A percentile compares a stretch with the other conserved stretches of the same genome.
Conservation (phyloP, 2,329 filamentous ascomycete genomes). For the Plectosphaerella cucumerina region DNA sequence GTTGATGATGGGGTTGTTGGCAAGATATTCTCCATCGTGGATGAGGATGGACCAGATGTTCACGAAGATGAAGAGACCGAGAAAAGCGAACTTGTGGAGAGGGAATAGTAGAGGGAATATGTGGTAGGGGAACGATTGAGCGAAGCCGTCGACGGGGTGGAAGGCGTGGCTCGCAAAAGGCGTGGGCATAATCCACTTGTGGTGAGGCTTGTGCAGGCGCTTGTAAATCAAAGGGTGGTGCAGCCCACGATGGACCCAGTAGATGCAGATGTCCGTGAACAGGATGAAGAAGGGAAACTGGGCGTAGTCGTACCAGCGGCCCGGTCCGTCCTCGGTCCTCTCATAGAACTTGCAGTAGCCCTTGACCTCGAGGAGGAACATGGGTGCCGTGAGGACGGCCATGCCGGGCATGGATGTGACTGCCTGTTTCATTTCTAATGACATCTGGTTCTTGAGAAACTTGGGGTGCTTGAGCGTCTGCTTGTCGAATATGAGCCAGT, state of each 20-base stretch:
- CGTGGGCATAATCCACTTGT: constrained; percentile 99
- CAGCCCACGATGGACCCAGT: constrained; percentile 84
- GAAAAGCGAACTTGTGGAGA: constrained; percentile 84
- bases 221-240: constrained; percentile 84
- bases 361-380: constrained; percentile 78
- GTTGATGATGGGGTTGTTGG: constrained; percentile 87
- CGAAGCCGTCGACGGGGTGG: constrained; percentile 88
- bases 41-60: constrained; percentile 98
- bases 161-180: constrained; percentile 92
- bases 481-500: constrained; percentile 88
- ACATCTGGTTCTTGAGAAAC: constrained; percentile 90
- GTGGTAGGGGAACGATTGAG: constrained; percentile 88
- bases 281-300: constrained; percentile 87
- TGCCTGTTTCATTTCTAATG: constrained; percentile 79
- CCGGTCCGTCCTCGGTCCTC: constrained; percentile 68
- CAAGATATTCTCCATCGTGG: constrained; percentile 90
- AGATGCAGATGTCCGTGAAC: constrained; percentile 88
- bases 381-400: constrained; percentile 73
- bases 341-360: constrained; percentile 89
- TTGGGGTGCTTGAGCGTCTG: constrained; percentile 84
- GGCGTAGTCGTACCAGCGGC: constrained; percentile 69
- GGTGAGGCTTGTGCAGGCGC: constrained; percentile 89
- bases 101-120: constrained; percentile 90
- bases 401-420: constrained; percentile 75
- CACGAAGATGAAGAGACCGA: constrained; percentile 83